Evolutionary conservation across 1,284 basidiomycete species (phyloP).

Genomic region (Apiotrichum sp.): DNA sequence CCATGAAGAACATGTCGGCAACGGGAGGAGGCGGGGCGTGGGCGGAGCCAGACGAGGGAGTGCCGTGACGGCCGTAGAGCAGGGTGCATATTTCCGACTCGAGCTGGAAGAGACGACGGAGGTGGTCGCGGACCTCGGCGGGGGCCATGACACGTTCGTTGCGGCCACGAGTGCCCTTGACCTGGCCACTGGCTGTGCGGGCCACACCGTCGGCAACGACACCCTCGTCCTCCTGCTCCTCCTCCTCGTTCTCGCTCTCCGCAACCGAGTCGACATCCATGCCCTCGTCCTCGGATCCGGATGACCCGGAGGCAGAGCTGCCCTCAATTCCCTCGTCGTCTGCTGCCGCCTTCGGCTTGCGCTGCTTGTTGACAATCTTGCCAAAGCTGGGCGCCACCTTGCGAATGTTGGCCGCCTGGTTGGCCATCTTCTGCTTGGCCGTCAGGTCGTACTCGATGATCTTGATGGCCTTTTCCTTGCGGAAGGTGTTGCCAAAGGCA

Average conservation of each 20-base stretch:
- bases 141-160: conserved; percentile 85
- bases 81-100: conserved; percentile 76
- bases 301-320: conserved; percentile 44
- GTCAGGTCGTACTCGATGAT: conserved; percentile 89
- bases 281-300: conserved; percentile 51
- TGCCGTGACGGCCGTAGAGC: conserved; percentile 88
- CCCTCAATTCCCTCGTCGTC: conserved; percentile 42
- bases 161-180: conserved; percentile 68
- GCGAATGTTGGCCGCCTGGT: conserved; percentile 52
- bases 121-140: conserved; percentile 87
- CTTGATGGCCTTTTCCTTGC: conserved; percentile 91
- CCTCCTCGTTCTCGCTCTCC: conserved; percentile 49
- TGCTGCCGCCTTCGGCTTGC: conserved; percentile 41
- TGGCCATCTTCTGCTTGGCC: conserved; percentile 66
- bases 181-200: conserved; percentile 66
- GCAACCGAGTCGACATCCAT: conserved; percentile 48
- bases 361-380: conserved; percentile 44
- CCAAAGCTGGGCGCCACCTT: conserved; percentile 41
- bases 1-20: conserved; percentile 93
- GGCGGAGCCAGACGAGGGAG: conserved; percentile 50
- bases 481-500: conserved; percentile 66
- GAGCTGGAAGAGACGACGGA: conserved; percentile 80
- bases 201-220: conserved; percentile 47
- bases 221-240: conserved; percentile 32
- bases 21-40: conserved; percentile 46